Conservation (phyloP, 2,329 filamentous ascomycete genomes). For the Fusarium caatingaense region DNA sequence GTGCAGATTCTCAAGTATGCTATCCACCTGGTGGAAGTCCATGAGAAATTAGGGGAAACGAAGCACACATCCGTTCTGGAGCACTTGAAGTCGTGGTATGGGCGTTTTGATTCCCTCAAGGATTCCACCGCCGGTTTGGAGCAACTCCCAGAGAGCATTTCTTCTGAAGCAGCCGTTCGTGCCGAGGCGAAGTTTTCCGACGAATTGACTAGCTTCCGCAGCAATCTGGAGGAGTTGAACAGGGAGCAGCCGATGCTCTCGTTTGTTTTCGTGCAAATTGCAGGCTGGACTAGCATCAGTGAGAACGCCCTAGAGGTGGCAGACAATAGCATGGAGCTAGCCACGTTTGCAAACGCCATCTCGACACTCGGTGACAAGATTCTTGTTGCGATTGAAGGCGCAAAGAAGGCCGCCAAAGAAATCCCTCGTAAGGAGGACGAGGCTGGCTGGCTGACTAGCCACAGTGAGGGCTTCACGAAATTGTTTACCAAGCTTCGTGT, state of each 20-base stretch:
- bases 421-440: constrained; percentile 52
- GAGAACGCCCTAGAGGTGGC: constrained; percentile 25
- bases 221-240: constrained; percentile 56
- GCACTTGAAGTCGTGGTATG: constrained; percentile 62
- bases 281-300: constrained; percentile 67
- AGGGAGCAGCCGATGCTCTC: constrained; percentile 65
- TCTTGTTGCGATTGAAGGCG: constrained; percentile 82
- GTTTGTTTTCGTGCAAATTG: constrained; percentile 74
- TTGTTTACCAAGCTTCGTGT: constrained; percentile 71
- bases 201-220: constrained; percentile 53
- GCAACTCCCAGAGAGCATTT: constrained; percentile 63
- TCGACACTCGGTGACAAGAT: constrained; percentile 78
- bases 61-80: constrained; percentile 59
- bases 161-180: constrained; percentile 52
- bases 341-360: constrained; percentile 67
- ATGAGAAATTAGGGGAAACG: constrained; percentile 70
- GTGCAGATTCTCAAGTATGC: constrained; percentile 74
- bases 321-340: constrained; percentile 40
- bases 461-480: constrained; percentile 63
- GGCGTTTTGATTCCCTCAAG: constrained; percentile 59
- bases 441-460: constrained; percentile 51
- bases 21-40: constrained; percentile 70
- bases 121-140: constrained; percentile 57
- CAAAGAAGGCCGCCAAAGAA: constrained; percentile 66
- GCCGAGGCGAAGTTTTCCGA: constrained; percentile 51